phyloP scores from a whole-genome alignment of 768 basidiomycete genomes.

The Podaxis sp. region DNA sequence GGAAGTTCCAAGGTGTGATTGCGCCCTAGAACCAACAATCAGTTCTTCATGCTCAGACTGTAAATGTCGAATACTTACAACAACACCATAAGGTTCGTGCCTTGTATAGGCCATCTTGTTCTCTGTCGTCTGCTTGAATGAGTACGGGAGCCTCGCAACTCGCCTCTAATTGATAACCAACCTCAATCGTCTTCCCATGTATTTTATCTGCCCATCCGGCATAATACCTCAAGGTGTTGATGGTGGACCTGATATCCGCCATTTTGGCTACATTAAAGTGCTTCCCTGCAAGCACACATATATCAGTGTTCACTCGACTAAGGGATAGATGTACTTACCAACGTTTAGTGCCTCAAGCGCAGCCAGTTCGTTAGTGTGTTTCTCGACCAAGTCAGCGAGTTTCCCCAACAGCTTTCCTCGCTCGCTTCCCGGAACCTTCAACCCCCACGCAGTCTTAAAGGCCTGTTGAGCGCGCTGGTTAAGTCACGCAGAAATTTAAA shows the following conservation, averaged over 20 bases:
- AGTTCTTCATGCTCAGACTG: neutral
- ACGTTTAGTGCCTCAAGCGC: slow-evolving; percentile 76
- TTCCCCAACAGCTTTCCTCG: slow-evolving; percentile 59
- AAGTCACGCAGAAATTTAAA: neutral
- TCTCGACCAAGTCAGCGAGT: slow-evolving; percentile 64
- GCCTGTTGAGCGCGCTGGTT: slow-evolving; percentile 20
- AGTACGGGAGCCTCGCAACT: neutral
- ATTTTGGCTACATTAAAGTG: slow-evolving; percentile 46
- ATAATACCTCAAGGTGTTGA: slow-evolving; percentile 68
- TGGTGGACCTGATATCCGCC: slow-evolving; percentile 47
- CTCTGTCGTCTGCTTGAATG: slow-evolving; percentile 40
- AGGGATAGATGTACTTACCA: slow-evolving; percentile 31
- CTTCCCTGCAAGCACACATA: slow-evolving; percentile 42
- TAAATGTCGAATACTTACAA: slow-evolving; percentile 21
- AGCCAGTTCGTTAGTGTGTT: slow-evolving; percentile 59
- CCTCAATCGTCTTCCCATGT: slow-evolving; percentile 72
- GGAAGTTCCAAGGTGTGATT: slow-evolving; percentile 67
- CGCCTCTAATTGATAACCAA: slow-evolving; percentile 12
- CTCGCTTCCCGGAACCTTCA: slow-evolving; percentile 48
- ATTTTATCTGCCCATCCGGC: slow-evolving; percentile 92
- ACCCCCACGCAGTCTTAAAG: slow-evolving; percentile 65
- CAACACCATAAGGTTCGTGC: slow-evolving; percentile 63
- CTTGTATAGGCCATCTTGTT: slow-evolving; percentile 64
- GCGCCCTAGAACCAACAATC: slow-evolving; percentile 25
- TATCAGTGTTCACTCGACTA: neutral